phyloP scores from a whole-genome alignment of 768 basidiomycete genomes.

The Boletellus ananiceps region DNA sequence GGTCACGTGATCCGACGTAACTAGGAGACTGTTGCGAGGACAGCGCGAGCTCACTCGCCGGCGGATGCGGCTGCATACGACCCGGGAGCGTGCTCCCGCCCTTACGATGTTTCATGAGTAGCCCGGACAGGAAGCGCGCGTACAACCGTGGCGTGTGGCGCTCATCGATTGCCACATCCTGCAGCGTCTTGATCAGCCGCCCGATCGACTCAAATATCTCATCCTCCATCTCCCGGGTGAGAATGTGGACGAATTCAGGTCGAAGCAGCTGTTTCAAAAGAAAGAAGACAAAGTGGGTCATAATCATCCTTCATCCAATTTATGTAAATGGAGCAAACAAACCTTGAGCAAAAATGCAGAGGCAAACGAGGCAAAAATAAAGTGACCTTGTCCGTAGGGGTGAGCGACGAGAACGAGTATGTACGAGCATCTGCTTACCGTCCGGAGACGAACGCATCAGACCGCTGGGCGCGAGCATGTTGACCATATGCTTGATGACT shows the following conservation, averaged over 20 bases:
- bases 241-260: slow-evolving; percentile 64
- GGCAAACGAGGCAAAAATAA: slow-evolving; percentile 76
- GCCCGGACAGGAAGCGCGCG: slow-evolving; percentile 71
- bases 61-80: slow-evolving; percentile 49
- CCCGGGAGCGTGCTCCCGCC: slow-evolving; percentile 55
- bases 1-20: slow-evolving; percentile 26
- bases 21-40: slow-evolving; percentile 6
- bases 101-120: slow-evolving; percentile 64
- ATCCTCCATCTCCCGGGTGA: slow-evolving; percentile 54
- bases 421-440: slow-evolving; percentile 38
- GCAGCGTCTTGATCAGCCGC: slow-evolving; percentile 65
- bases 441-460: slow-evolving; percentile 79
- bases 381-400: slow-evolving; percentile 48
- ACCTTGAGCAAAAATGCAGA: slow-evolving; percentile 83
- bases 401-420: background rate
- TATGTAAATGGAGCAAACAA: slow-evolving; percentile 3
- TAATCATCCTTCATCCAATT: too few relatives aligned
- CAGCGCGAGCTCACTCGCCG: slow-evolving; percentile 33
- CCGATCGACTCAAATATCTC: slow-evolving; percentile 71
- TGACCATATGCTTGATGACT: slow-evolving; percentile 62
- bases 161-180: slow-evolving; percentile 76
- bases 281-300: background rate
- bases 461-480: slow-evolving; percentile 61
- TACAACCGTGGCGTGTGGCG: slow-evolving; percentile 78
- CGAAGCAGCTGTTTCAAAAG: slow-evolving; percentile 50